Evolutionary conservation across 306 rosid species (phyloP).

Genomic region (Casuarina cunninghamiana): DNA sequence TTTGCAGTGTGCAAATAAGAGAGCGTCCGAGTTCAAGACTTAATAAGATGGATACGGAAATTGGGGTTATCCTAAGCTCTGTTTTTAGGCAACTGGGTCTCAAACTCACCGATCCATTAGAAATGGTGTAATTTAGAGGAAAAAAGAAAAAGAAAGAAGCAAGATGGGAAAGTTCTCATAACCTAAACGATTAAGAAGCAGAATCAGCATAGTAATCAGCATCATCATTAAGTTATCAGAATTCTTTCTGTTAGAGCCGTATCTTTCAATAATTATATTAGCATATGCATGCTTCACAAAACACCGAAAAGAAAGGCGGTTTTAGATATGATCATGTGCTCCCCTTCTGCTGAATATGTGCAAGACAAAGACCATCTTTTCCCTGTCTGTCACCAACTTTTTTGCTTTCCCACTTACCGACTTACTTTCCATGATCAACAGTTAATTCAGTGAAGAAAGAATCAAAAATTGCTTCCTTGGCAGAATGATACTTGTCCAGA

Average conservation of each 20-base stretch:
- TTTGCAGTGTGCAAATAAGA: not conserved
- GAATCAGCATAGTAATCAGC: not conserved
- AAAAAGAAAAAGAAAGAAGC: not conserved
- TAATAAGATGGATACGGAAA: not conserved
- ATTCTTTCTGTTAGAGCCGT: not conserved
- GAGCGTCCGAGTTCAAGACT: not conserved
- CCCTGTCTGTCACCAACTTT: not conserved
- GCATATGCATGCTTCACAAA: not conserved
- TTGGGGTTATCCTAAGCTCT: too few relatives aligned
- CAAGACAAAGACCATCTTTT: conserved; percentile 5
- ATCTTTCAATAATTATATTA: not conserved
- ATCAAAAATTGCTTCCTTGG: conserved; percentile 80
- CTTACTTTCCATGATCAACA: conserved; percentile 15
- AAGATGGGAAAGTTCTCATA: not conserved
- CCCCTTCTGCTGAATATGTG: not conserved
- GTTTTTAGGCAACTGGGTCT: not conserved
- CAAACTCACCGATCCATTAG: not conserved
- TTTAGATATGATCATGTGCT: not conserved
- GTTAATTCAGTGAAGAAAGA: conserved; percentile 67
- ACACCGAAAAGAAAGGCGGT: not conserved
- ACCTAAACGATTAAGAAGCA: not conserved
- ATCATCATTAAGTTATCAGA: not conserved
- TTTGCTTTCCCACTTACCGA: conserved; percentile 1
- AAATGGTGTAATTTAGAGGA: not conserved
- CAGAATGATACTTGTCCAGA: conserved; percentile 63